phyloP scores from a whole-genome alignment of 208 protist genomes.

The Acanthamoeba rhysodes region DNA sequence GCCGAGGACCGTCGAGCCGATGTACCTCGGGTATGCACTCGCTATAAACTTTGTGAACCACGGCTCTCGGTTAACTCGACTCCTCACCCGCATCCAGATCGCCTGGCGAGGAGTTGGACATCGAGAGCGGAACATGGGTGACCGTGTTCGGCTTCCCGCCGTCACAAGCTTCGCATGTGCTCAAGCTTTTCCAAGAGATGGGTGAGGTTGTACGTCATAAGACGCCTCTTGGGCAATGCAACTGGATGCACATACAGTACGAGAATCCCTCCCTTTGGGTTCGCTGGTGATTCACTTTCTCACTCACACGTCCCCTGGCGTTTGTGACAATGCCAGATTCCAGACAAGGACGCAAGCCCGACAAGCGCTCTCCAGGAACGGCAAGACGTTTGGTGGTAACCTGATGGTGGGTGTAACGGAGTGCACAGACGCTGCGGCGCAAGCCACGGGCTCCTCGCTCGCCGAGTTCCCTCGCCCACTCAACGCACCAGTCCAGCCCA shows the following conservation, averaged over 20 bases:
- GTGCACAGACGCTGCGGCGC: slow-evolving; percentile 16
- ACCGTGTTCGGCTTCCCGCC: slow-evolving; percentile 66
- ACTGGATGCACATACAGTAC: slow-evolving; percentile 70
- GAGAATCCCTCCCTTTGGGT: not conserved
- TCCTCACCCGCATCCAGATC: not conserved
- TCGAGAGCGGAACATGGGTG: slow-evolving; percentile 49
- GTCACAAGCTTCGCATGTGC: slow-evolving; percentile 32
- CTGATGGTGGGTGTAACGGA: slow-evolving; percentile 52
- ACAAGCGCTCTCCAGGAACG: slow-evolving; percentile 42
- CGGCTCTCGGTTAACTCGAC: not conserved
- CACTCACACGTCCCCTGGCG: not conserved
- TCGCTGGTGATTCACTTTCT: not conserved
- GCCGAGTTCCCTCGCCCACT: slow-evolving; percentile 53
- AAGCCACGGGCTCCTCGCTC: slow-evolving; percentile 14
- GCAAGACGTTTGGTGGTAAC: slow-evolving; percentile 52
- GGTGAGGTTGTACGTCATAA: slow-evolving; percentile 55
- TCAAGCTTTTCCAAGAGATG: slow-evolving; percentile 45
- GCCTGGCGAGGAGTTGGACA: not conserved
- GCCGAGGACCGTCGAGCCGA: not conserved
- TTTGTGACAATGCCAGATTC: not conserved
- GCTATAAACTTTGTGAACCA: not conserved
- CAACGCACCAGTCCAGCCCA: slow-evolving; percentile 16
- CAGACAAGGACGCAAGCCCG: slow-evolving; percentile 32
- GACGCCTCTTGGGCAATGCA: slow-evolving; percentile 18
- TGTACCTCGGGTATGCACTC: not conserved